Conservation (phyloP, 2,329 filamentous ascomycete genomes). For the Paecilomyces niveus region DNA sequence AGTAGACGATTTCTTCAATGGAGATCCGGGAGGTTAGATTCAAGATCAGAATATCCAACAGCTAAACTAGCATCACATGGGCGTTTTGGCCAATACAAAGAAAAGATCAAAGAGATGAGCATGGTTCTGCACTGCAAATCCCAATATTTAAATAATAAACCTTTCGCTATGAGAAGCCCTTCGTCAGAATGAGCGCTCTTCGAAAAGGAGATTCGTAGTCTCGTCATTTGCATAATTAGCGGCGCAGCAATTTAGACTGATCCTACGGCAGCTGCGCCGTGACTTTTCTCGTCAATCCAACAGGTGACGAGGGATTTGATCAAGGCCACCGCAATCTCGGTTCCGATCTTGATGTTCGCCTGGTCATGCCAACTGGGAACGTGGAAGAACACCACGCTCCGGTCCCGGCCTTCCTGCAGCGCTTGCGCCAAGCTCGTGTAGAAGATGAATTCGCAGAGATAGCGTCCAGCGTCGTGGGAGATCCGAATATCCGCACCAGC, state of each 20-base stretch:
- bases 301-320: slow-evolving; percentile 36
- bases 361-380: slow-evolving; percentile 57
- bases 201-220: neutral
- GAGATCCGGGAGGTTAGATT: neutral
- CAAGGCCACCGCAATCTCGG: slow-evolving; percentile 33
- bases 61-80: neutral
- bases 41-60: neutral
- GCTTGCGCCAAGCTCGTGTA: slow-evolving; percentile 56
- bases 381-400: slow-evolving; percentile 62
- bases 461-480: slow-evolving; percentile 64
- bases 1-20: neutral
- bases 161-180: too few species aligned
- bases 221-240: neutral
- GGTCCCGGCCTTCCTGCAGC: slow-evolving; percentile 20
- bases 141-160: too few species aligned
- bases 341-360: slow-evolving; percentile 33
- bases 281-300: slow-evolving; percentile 25
- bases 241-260: neutral
- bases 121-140: neutral
- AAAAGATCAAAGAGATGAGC: neutral
- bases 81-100: neutral
- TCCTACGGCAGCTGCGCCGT: neutral
- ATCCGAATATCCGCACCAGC: slow-evolving; percentile 41
- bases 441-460: slow-evolving; percentile 73
- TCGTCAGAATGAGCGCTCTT: too few species aligned